These are phyloP conservation scores for Pseudoscleropodium purum DNA, from an alignment of 225 moss, liverwort and hornwort species.

Conservation along the genomic window DNA sequence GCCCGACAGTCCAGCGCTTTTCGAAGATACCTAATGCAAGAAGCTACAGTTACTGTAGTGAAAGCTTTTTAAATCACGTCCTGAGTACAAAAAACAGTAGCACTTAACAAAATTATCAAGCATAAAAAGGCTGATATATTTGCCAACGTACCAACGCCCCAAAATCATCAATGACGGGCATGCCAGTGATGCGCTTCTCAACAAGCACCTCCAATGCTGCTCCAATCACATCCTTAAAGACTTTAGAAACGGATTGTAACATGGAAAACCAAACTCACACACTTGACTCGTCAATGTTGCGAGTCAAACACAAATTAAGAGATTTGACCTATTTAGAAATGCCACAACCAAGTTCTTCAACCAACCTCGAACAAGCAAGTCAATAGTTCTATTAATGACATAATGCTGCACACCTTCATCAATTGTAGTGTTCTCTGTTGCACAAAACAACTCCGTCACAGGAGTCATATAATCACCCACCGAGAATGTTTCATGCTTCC, in stretches of 20 bases:
- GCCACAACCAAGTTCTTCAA: neutral
- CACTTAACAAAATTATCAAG: neutral
- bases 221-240: neutral
- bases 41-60: neutral
- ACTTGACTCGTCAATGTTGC: neutral
- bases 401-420: slow-evolving; percentile 52
- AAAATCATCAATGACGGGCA: slow-evolving; percentile 77
- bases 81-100: neutral
- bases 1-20: neutral
- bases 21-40: neutral
- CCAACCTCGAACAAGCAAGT: neutral
- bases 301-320: neutral
- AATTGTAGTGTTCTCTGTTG: slow-evolving; percentile 48
- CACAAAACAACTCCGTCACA: slow-evolving; percentile 50
- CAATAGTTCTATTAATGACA: neutral
- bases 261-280: neutral
- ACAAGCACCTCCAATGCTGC: slow-evolving; percentile 75
- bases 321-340: too few species aligned
- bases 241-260: neutral
- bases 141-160: slow-evolving; percentile 60
- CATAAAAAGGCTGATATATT: neutral
- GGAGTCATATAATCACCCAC: slow-evolving; percentile 94
- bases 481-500: slow-evolving; percentile 48
- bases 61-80: neutral
- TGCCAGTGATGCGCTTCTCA: slow-evolving; percentile 69